A percentile compares a stretch with the other conserved stretches of the same genome.
Evolutionary conservation across 768 basidiomycete genomes (phyloP).

Genomic region (Dioszegia crocea): DNA sequence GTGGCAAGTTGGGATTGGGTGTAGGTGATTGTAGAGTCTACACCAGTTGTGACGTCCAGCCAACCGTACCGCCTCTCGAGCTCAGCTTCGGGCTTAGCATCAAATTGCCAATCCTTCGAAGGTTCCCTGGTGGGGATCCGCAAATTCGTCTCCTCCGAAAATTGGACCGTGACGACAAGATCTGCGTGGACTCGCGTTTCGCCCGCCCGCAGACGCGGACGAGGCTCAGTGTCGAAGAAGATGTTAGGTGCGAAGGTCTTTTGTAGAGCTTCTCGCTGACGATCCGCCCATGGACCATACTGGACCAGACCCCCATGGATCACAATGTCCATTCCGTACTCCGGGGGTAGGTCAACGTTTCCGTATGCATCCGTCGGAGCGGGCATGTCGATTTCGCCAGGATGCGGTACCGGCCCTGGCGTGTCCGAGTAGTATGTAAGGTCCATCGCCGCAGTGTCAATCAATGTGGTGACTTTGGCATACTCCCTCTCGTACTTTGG

Average conservation of each 20-base stretch:
- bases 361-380: conserved; percentile 61
- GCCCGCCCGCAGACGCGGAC: conserved; percentile 60
- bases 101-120: conserved; percentile 97
- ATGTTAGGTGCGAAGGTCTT: conserved; percentile 75
- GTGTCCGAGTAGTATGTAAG: conserved; percentile 82
- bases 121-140: conserved; percentile 86
- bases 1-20: conserved; percentile 74
- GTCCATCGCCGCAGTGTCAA: conserved; percentile 73
- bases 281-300: conserved; percentile 96
- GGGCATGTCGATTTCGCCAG: conserved; percentile 9
- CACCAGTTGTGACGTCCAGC: conserved; percentile 69
- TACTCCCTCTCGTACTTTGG: conserved; percentile 60
- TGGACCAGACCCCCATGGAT: conserved; percentile 69
- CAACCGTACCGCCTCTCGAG: conserved; percentile 53
- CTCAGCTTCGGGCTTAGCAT: conserved; percentile 52
- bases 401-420: conserved; percentile 49
- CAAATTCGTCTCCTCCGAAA: conserved; percentile 70
- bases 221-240: conserved; percentile 62
- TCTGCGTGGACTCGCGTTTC: conserved; percentile 79
- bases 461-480: conserved; percentile 74
- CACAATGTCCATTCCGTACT: conserved; percentile 87
- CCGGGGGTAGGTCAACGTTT: conserved; percentile 80
- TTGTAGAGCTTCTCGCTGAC: conserved; percentile 78
- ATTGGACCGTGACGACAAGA: conserved; percentile 73
- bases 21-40: conserved; percentile 80